Percentiles rank a stretch among this genome's conserved stretches.
Conservation (phyloP, 1,284 basidiomycete species). For the Cystobasidiaceae sp. region DNA sequence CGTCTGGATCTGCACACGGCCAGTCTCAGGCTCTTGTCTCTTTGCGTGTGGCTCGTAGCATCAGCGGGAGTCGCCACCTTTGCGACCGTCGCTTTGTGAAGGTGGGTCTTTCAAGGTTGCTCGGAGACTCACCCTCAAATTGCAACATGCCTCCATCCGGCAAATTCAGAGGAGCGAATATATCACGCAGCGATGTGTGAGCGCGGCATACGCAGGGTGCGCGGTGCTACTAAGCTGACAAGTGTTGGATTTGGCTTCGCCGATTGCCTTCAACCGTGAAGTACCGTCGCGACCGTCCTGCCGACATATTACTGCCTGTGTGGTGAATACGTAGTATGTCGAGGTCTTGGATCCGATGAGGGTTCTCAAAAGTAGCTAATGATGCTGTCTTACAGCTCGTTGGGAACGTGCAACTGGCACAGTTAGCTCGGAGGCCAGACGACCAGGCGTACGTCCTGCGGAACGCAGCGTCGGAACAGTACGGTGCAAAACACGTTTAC, state of each 20-base stretch:
- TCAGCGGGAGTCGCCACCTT: too few species aligned
- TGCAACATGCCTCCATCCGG: constrained; percentile 14
- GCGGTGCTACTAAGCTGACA: not conserved
- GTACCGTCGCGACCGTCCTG: constrained; percentile 15
- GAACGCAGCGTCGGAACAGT: constrained; percentile 13
- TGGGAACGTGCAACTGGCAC: constrained; percentile 20
- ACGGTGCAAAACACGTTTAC: constrained; percentile 28
- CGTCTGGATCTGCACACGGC: too few species aligned
- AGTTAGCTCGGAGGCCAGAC: constrained; percentile 16
- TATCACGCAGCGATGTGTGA: constrained; percentile 20
- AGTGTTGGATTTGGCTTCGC: not conserved
- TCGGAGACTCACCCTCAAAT: not conserved
- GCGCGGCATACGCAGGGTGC: not conserved
- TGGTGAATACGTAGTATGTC: constrained; percentile 24
- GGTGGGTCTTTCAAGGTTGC: too few species aligned
- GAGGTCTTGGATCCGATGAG: not conserved
- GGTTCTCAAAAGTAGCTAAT: not conserved
- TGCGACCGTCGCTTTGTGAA: too few species aligned
- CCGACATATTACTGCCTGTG: constrained; percentile 31
- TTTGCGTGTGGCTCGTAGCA: too few species aligned
- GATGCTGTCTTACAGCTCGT: constrained; percentile 7
- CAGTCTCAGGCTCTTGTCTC: too few species aligned
- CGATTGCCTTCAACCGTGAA: not conserved
- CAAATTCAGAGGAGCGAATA: constrained; percentile 19
- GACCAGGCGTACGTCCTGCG: constrained; percentile 22